These are phyloP conservation scores for Kuraishia ogatae DNA, from an alignment of 805 yeast genomes.

Conservation along the genomic window DNA sequence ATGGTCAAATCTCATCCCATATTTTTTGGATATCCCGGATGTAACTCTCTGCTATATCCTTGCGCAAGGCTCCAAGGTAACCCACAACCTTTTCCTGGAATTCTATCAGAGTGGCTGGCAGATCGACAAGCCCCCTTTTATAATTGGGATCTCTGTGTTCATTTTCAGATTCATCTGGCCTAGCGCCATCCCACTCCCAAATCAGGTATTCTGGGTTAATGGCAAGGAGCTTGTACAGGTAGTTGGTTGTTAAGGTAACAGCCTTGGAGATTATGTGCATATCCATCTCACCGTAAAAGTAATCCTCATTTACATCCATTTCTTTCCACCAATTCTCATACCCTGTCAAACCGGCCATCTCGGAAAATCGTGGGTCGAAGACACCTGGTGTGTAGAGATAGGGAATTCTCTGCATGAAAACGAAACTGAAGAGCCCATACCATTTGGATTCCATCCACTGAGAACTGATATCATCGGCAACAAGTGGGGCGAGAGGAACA, in stretches of 20 bases:
- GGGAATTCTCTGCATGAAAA: slow-evolving; percentile 42
- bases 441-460: slow-evolving; percentile 33
- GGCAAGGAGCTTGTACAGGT: not conserved
- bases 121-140: not conserved
- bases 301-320: slow-evolving; percentile 41
- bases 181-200: not conserved
- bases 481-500: slow-evolving; percentile 43
- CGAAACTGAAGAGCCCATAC: not conserved
- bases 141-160: not conserved
- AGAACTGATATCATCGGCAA: slow-evolving; percentile 44
- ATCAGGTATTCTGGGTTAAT: not conserved
- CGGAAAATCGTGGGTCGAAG: slow-evolving; percentile 13
- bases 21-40: not conserved
- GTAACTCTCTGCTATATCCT: not conserved
- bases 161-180: not conserved
- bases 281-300: slow-evolving; percentile 32
- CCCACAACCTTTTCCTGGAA: not conserved
- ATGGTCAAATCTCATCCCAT: not conserved
- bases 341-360: not conserved
- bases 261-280: slow-evolving; percentile 21
- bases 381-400: slow-evolving; percentile 44
- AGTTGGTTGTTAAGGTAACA: slow-evolving; percentile 14
- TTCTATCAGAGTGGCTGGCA: not conserved
- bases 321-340: slow-evolving; percentile 35
- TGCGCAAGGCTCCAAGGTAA: not conserved